A percentile compares a stretch with the other conserved stretches of the same genome.
Evolutionary conservation across 768 basidiomycete genomes (phyloP).

Genomic region (Tulasnella sp.): DNA sequence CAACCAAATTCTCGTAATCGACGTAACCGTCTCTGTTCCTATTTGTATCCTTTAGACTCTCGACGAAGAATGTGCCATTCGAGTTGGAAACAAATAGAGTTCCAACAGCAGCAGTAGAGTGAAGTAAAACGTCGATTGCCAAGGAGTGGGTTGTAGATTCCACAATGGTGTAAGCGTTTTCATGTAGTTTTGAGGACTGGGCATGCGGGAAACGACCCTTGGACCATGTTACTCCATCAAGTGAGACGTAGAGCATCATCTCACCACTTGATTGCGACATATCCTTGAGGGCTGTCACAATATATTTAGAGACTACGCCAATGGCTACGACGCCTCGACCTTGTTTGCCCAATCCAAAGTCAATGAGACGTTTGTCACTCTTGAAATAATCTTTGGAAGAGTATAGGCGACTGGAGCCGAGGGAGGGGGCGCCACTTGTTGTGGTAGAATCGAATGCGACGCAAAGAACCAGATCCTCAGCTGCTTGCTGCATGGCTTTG

Average conservation of each 20-base stretch:
- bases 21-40: constrained; percentile 79
- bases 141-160: constrained; percentile 89
- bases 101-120: constrained; percentile 46
- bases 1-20: constrained; percentile 81
- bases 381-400: constrained; percentile 78
- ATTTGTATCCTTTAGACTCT: constrained; percentile 85
- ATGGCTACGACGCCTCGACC: constrained; percentile 85
- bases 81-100: constrained; percentile 93
- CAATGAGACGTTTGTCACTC: constrained; percentile 50
- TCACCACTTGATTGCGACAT: constrained; percentile 39
- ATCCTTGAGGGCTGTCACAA: constrained; percentile 80
- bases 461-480: constrained; percentile 70
- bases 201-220: constrained; percentile 89
- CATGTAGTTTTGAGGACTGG: constrained; percentile 57
- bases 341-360: constrained; percentile 66
- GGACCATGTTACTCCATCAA: constrained; percentile 75
- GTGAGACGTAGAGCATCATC: constrained; percentile 74
- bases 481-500: constrained; percentile 65
- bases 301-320: constrained; percentile 85
- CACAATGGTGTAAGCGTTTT: constrained; percentile 93
- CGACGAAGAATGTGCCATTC: constrained; percentile 89
- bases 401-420: constrained; percentile 60
- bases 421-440: constrained; percentile 32
- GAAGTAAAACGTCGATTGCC: constrained; percentile 80
- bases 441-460: constrained; percentile 62